Base-by-base conservation (phyloP, 768 basidiomycete species). In the Trametes gibbosa region DNA sequence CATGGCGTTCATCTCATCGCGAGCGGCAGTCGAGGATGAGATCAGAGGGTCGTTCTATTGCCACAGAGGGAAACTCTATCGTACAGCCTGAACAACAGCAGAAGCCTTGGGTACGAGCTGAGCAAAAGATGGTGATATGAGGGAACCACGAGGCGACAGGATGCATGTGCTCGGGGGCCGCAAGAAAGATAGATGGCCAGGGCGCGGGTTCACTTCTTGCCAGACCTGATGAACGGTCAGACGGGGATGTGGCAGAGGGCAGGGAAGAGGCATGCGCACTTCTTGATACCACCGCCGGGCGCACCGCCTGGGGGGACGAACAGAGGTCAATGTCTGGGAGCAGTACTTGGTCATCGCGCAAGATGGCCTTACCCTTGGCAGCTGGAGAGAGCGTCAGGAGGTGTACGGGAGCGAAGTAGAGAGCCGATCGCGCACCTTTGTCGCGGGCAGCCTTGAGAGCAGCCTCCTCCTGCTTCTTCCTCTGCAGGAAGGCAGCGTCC, bases 251-350 rank as follows among this genome's bases (percentile, higher is more conserved):
- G 9, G 27, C 14, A 39, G 43, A n/a, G 17, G 16, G 17, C 16
- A 13, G 21, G 19, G 34, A 34, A 12, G 40, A 34, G 16, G 40
- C 3, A 24, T n/a, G 63, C 65, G 66, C 74, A 92, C 91, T 93
- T 93, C 83, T 93, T 92, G 80, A 93, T 91, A 24, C 92, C 90
- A 43, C 82, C 84, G 51, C 83, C 84, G 53, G 85, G 79, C 10
- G 87, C 76, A 21, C 90, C 90, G 62, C 82, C 90, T 90, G 69
- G 27, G 17, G 35, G 13, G 60, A 49, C 24, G 42, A 39, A 17
- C 29, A 39, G 13, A 50, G 42, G 25, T 58, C 39, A 43, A 56
- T 58, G 56, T 37, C n/a, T 14, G 4, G 5, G n/a, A 12, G 17
- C 5, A 24, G 16, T 43, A 50, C 13, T 40, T 25, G 5, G 21